phyloP scores from a whole-genome alignment of 352 stramenopile genomes.

The Globisporangium spiculum region DNA sequence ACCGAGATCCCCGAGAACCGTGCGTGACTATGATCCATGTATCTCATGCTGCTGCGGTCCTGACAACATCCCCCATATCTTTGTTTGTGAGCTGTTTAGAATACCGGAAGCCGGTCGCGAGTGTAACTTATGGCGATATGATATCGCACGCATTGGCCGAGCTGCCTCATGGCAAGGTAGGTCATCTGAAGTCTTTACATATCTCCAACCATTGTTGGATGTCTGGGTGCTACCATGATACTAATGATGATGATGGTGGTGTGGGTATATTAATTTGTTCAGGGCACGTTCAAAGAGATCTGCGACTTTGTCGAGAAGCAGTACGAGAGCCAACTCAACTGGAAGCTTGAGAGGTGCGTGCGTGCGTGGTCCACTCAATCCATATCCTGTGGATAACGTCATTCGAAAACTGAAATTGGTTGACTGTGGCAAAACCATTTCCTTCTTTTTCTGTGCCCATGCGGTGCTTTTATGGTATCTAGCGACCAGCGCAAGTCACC shows the following conservation, averaged over 20 bases:
- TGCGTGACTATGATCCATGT: constrained; percentile 25
- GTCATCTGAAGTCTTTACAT: background rate
- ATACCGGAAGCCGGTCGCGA: constrained; percentile 77
- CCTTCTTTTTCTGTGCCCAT: background rate
- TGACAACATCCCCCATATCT: background rate
- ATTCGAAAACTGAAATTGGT: constrained; percentile 1
- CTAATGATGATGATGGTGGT: background rate
- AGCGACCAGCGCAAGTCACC: constrained; percentile 84
- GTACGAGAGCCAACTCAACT: constrained; percentile 88
- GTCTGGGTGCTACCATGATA: background rate
- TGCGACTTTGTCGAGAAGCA: constrained; percentile 86
- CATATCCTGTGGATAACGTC: background rate
- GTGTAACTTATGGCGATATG: constrained; percentile 87
- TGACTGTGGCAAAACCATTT: background rate
- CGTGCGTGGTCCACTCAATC: constrained; percentile 16
- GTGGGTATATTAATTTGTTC: background rate
- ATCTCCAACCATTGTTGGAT: background rate
- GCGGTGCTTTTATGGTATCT: background rate
- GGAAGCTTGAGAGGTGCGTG: constrained; percentile 81
- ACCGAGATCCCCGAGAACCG: constrained; percentile 68
- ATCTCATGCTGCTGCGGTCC: background rate
- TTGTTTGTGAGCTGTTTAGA: constrained; percentile 26
- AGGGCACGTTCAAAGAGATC: constrained; percentile 89
- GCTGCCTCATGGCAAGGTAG: constrained; percentile 63
- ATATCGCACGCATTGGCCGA: constrained; percentile 78